Conservation (phyloP, 2,329 filamentous ascomycete genomes). For the Graphilbum ipis-grandicollis region DNA sequence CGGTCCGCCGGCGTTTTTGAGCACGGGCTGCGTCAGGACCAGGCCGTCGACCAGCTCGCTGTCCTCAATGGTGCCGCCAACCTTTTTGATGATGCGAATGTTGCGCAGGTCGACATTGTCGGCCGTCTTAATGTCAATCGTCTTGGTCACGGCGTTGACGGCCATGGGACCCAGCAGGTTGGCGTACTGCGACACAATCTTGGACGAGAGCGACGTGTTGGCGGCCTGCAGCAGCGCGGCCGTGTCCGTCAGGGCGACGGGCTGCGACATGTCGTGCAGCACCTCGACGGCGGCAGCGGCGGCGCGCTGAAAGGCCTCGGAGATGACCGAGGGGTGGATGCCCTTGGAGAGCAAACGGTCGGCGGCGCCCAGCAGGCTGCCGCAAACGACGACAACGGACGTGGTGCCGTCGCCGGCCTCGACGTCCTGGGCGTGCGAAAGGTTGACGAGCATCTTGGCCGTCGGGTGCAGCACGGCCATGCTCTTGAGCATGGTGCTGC, state of each 20-base stretch:
- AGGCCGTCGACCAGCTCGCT: slow-evolving; percentile 93
- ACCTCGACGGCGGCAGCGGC: slow-evolving; percentile 77
- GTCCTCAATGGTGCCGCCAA: slow-evolving; percentile 94
- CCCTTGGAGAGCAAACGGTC: slow-evolving; percentile 82
- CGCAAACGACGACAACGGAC: slow-evolving; percentile 93
- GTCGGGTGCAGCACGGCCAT: slow-evolving; percentile 99
- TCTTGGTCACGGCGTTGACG: slow-evolving; percentile 87
- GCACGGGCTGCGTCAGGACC: slow-evolving; percentile 77
- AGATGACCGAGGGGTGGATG: slow-evolving; percentile 95
- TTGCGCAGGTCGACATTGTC: slow-evolving; percentile 95
- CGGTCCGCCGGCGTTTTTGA: slow-evolving; percentile 87
- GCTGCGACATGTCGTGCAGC: slow-evolving; percentile 88
- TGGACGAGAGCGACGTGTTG: slow-evolving; percentile 91
- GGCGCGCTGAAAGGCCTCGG: slow-evolving; percentile 91
- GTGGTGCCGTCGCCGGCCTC: slow-evolving; percentile 97
- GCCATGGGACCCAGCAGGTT: slow-evolving; percentile 94
- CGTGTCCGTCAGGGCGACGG: slow-evolving; percentile 76
- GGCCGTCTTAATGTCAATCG: slow-evolving; percentile 87
- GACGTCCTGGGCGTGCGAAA: slow-evolving; percentile 93
- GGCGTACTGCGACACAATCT: slow-evolving; percentile 96
- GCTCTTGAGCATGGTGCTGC: slow-evolving; percentile 96
- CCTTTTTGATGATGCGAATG: slow-evolving; percentile 93
- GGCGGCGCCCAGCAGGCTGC: slow-evolving; percentile 82
- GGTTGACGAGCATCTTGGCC: slow-evolving; percentile 95
- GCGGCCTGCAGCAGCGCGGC: slow-evolving; percentile 86